Evolutionary conservation across 2,329 filamentous ascomycete species (phyloP).

Genomic region (Fusarium fracticaudum): DNA sequence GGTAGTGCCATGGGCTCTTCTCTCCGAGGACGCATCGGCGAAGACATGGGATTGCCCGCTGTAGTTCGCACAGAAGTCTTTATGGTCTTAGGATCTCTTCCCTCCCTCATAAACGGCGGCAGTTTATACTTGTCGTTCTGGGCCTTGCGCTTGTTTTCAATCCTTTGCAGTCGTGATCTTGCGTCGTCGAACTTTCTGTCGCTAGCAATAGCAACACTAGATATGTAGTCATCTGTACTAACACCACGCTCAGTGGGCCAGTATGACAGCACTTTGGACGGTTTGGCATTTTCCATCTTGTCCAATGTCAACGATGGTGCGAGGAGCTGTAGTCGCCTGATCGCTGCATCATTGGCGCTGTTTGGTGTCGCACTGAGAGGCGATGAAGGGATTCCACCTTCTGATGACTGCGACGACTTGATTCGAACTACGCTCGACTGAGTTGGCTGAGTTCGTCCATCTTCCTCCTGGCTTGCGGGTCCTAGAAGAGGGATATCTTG

Average conservation of each 20-base stretch:
- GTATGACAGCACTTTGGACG: constrained; percentile 47
- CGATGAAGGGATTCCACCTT: constrained; percentile 34
- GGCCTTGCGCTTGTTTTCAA: constrained; percentile 48
- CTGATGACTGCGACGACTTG: constrained; percentile 40
- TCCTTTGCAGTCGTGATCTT: constrained; percentile 46
- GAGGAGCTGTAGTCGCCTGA: constrained; percentile 50
- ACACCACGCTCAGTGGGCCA: constrained; percentile 53
- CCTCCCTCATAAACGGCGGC: constrained; percentile 41
- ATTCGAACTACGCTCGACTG: constrained; percentile 27
- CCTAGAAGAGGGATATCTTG: constrained; percentile 48
- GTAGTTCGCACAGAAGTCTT: not conserved
- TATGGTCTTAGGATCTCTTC: constrained; percentile 29
- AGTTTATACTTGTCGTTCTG: constrained; percentile 48
- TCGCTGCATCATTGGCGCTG: constrained; percentile 40
- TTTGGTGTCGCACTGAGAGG: constrained; percentile 22
- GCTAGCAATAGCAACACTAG: constrained; percentile 50
- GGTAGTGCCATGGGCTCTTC: constrained; percentile 25
- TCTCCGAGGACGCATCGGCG: constrained; percentile 20
- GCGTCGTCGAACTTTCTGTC: constrained; percentile 50
- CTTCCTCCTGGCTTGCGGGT: constrained; percentile 8
- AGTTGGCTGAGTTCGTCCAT: constrained; percentile 14
- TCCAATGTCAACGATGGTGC: constrained; percentile 44
- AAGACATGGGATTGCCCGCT: constrained; percentile 1
- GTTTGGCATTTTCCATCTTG: constrained; percentile 41
- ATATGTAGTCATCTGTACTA: constrained; percentile 49